Conservation (phyloP, 306 rosid species). For the Ormosia semicastrata region DNA sequence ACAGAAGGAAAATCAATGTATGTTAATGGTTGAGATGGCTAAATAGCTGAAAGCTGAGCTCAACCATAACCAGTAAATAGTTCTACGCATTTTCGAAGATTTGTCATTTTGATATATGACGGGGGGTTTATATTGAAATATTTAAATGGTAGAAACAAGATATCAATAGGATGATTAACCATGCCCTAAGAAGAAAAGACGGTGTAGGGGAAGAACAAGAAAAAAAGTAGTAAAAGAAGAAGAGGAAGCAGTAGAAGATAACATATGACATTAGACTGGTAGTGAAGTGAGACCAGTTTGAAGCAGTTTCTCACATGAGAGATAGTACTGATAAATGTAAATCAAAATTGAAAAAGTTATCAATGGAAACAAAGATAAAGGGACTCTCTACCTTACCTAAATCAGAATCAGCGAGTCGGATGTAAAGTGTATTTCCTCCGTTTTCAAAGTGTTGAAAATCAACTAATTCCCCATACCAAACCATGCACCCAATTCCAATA, state of each 20-base stretch:
- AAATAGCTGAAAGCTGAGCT: not conserved
- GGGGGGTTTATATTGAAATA: not conserved
- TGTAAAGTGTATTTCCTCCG: slow-evolving; percentile 45
- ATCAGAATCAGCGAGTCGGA: slow-evolving; percentile 69
- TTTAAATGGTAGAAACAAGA: not conserved
- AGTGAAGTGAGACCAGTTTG: not conserved
- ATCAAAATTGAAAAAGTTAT: not conserved
- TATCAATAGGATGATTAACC: not conserved
- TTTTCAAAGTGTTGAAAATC: slow-evolving; percentile 45
- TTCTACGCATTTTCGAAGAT: not conserved
- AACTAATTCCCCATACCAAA: slow-evolving; percentile 51
- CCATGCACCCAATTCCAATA: slow-evolving; percentile 69
- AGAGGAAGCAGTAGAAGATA: not conserved
- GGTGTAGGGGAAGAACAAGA: too few species aligned
- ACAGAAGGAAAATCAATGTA: not conserved
- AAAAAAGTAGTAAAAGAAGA: too few species aligned
- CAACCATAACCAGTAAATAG: not conserved
- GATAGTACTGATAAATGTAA: not conserved
- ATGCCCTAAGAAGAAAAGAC: too few species aligned
- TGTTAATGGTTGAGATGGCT: not conserved
- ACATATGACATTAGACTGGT: not conserved
- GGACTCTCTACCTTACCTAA: slow-evolving; percentile 36
- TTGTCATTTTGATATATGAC: not conserved
- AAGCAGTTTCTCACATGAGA: not conserved
- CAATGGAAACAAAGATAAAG: not conserved